Evolutionary conservation across 2,329 filamentous ascomycete species (phyloP).

Genomic region (Epichloe bromicola): DNA sequence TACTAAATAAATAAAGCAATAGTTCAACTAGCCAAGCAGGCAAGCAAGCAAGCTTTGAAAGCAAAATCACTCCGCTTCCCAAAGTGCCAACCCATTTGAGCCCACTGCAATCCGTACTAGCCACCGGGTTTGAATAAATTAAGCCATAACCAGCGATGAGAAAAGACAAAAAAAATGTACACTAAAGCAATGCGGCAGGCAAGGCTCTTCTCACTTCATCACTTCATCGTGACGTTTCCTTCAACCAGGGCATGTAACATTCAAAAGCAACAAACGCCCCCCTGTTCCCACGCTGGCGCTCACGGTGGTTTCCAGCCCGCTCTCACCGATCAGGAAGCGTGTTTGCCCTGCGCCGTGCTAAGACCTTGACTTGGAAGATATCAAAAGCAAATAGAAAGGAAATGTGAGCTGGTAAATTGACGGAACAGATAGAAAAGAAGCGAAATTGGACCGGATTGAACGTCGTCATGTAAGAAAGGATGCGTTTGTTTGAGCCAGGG

Average conservation of each 20-base stretch:
- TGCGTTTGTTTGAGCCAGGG: too few species aligned
- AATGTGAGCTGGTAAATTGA: too few species aligned
- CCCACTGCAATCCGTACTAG: too few species aligned
- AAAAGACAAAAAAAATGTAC: background rate
- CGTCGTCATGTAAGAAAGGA: too few species aligned
- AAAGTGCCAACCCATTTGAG: too few species aligned
- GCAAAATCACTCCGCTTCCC: too few species aligned
- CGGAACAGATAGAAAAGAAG: background rate
- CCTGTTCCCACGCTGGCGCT: constrained; percentile 5
- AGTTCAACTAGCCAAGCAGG: too few species aligned
- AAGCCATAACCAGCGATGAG: too few species aligned
- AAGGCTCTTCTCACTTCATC: background rate
- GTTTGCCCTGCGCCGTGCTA: constrained; percentile 16
- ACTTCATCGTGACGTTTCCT: background rate
- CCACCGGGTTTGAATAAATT: too few species aligned
- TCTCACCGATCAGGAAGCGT: constrained; percentile 24
- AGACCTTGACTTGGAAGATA: background rate
- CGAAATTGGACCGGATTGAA: background rate
- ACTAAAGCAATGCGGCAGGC: background rate
- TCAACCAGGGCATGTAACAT: background rate
- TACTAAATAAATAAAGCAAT: too few species aligned
- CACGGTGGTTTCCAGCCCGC: constrained; percentile 16
- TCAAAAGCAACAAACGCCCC: background rate
- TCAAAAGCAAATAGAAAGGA: too few species aligned
- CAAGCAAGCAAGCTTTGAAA: too few species aligned